These are phyloP conservation scores for Tilletia walkeri DNA, from an alignment of 1,284 basidiomycete species.

Conservation along the genomic window DNA sequence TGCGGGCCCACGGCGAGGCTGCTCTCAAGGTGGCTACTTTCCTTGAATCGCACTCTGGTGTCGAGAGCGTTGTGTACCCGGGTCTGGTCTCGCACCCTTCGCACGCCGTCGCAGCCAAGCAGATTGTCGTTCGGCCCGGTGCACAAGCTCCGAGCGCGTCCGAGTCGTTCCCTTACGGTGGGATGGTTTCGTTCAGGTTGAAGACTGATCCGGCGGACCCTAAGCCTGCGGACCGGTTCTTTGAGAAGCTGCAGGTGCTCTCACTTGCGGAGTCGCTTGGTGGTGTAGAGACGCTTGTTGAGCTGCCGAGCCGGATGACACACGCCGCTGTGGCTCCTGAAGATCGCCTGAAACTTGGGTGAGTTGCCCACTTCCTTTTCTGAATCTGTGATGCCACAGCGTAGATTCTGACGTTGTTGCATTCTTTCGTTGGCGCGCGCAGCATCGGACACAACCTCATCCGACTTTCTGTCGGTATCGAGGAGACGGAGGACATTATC, in stretches of 20 bases:
- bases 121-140: slow-evolving; percentile 41
- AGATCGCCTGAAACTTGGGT: slow-evolving; percentile 45
- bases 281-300: slow-evolving; percentile 85
- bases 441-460: slow-evolving; percentile 78
- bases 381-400: neutral
- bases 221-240: slow-evolving; percentile 67
- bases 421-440: slow-evolving; percentile 46
- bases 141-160: slow-evolving; percentile 22
- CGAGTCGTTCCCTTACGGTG: slow-evolving; percentile 51
- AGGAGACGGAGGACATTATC: slow-evolving; percentile 79
- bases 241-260: slow-evolving; percentile 71
- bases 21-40: slow-evolving; percentile 74
- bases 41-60: slow-evolving; percentile 62
- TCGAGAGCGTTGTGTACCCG: slow-evolving; percentile 81
- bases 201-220: slow-evolving; percentile 38
- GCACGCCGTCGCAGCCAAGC: slow-evolving; percentile 38
- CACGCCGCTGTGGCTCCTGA: slow-evolving; percentile 70
- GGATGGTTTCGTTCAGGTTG: slow-evolving; percentile 60
- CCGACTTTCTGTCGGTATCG: slow-evolving; percentile 80
- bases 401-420: slow-evolving; percentile 52
- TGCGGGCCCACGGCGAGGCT: slow-evolving; percentile 81
- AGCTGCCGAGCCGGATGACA: slow-evolving; percentile 61
- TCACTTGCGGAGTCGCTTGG: slow-evolving; percentile 85
- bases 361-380: slow-evolving; percentile 33
- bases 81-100: slow-evolving; percentile 60